Evolutionary conservation across 352 stramenopile species (phyloP), one percentile per base, ranked within the genome.

Genomic region (Phytophthora sojae): DNA sequence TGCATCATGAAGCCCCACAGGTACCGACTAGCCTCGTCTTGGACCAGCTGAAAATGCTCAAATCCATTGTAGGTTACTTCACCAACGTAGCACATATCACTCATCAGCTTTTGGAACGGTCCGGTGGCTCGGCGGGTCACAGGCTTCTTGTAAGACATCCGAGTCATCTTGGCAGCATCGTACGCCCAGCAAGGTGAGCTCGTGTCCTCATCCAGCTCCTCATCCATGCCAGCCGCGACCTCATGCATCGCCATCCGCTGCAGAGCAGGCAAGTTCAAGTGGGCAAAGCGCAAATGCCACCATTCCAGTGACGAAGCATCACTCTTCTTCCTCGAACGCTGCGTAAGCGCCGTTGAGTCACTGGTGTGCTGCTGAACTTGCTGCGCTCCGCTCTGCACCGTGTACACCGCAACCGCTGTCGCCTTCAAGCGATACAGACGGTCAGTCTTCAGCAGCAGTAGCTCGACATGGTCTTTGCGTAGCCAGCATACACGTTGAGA

Each of bases 81-180:
- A 14, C 9, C 12, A 15, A 39, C 11, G 32, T 9, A 39, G 12
- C 32, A 11, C 11, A 29, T 4, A 29, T 29, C 25, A 29, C 4
- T 29, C 25, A 29, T 29, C 4, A 29, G 25, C 25, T 29, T 29
- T 29, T 29, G 8, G 25, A 12, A 39, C 25, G 57, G 64, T 25
- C 19, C 26, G 2, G 6, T 53, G 29, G 57, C 26, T 42, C 64
- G 50, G 11, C 21, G 29, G 32, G 57, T 61, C 6, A 25, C 19
- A 17, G 49, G 9, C 2, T 45, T 65, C 29, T 71, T 66, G 26
- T 61, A 71, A 9, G 35, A 71, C 56, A 71, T 71, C 8, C 64
- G 11, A 44, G 37, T 44, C 37, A 44, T 44, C 37, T 44, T 44
- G 14, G 37, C 37, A n/a, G 6, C 37, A 44, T 44, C 17, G 14